These are phyloP conservation scores for Fagus sylvatica DNA, from an alignment of 306 rosid genomes.

Conservation along the genomic window DNA sequence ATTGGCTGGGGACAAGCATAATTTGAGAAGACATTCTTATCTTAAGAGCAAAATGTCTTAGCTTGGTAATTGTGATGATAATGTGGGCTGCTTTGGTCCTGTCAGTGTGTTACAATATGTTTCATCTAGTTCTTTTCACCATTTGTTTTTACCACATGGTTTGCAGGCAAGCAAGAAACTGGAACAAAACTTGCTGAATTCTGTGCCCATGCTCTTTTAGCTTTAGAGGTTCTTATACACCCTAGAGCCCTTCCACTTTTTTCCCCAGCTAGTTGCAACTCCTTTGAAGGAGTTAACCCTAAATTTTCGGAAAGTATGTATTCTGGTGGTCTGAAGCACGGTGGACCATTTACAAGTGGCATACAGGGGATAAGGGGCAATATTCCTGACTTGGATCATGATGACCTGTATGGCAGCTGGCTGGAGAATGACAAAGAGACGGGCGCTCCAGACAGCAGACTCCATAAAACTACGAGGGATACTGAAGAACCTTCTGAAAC, in stretches of 20 bases:
- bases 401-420: constrained; percentile 46
- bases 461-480: constrained; percentile 20
- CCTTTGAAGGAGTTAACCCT: constrained; percentile 24
- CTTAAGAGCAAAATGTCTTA: not conserved
- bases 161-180: constrained; percentile 69
- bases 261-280: constrained; percentile 22
- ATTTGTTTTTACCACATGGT: constrained; percentile 20
- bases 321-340: constrained; percentile 25
- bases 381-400: constrained; percentile 36
- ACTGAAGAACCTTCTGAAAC: constrained; percentile 34
- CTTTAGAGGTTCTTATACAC: constrained; percentile 87
- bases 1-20: not conserved
- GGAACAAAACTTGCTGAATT: constrained; percentile 76
- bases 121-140: constrained; percentile 1
- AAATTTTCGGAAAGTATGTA: constrained; percentile 31
- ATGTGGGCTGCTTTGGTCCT: not conserved
- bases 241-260: constrained; percentile 74
- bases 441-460: constrained; percentile 29
- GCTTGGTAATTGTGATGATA: not conserved
- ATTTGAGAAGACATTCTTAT: no score
- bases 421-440: constrained; percentile 42
- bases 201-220: constrained; percentile 79
- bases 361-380: constrained; percentile 24
- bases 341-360: constrained; percentile 33
- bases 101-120: not conserved